Base-by-base conservation (phyloP, 2,329 filamentous ascomycete genomes). In the Fusarium sp. region DNA sequence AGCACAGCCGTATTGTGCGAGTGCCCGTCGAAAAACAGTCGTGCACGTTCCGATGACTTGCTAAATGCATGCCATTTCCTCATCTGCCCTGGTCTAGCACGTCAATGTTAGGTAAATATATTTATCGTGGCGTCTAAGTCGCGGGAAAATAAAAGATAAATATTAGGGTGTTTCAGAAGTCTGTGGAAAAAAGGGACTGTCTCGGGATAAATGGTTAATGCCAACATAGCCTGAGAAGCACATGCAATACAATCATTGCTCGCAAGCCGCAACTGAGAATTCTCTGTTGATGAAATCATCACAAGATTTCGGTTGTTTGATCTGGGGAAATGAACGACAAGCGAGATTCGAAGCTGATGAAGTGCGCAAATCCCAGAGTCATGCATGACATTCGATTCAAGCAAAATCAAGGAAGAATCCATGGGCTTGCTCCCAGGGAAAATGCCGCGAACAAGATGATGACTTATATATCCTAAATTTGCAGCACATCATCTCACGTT, bases 121-220 rank as follows among this genome's bases (percentile, higher is more conserved):
- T 49, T 20, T 49, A 62, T 35, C 52, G 52, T 67, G 63, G 55
- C 36, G 45, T 68, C 41, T 47, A 12, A 42, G 39, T 52, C 59
- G 44, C 58, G 64, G 62, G 62, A 49, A 55, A 39, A 50, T 45
- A 39, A 38, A 42, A 60, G 35, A 72, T 45, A 65, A 27, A 25
- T 25, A 75, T 73, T 75, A 75, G 61, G 36, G 56, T 72, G 75
- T 77, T 77, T 77, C 75, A 77, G 59, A 69, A 45, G 53, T 27
- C 49, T 27, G 39, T 36, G 22, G 31, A 41, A 50, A 68, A 52
- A 68, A 49, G 35, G 54, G 54, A 62, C 58, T 56, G 66, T 68
- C 60, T 74, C 72, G 41, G 66, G 65, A 50, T 56, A 61, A 58
- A 65, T 29, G 63, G 50, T 35, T 29, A 54, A 63, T 46, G 42